A percentile compares a stretch with the other conserved stretches of the same genome.
Evolutionary conservation across 2,329 filamentous ascomycete genomes (phyloP).

Genomic region (Passalora sequoiae): DNA sequence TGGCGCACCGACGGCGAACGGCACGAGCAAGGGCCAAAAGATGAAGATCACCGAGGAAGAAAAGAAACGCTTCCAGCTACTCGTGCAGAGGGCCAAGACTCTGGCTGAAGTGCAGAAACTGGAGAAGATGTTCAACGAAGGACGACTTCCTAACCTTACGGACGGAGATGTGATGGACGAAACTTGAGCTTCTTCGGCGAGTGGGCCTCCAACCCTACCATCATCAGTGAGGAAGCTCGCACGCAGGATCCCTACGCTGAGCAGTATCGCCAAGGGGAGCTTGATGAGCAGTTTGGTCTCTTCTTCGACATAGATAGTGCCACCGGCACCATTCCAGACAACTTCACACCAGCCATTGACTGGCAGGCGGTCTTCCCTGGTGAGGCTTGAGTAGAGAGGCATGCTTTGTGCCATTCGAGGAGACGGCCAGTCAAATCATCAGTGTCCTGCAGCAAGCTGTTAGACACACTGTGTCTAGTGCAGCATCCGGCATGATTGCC

Average conservation of each 20-base stretch:
- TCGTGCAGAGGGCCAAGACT: constrained; percentile 84
- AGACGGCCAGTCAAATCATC: constrained; percentile 14
- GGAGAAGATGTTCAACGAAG: constrained; percentile 89
- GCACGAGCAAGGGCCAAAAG: constrained; percentile 36
- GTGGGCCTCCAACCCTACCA: neutral
- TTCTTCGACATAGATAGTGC: constrained; percentile 1
- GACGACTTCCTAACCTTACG: constrained; percentile 59
- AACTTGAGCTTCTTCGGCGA: constrained; percentile 23
- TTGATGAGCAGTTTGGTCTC: constrained; percentile 2
- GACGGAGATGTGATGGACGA: constrained; percentile 32
- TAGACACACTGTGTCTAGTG: constrained; percentile 11
- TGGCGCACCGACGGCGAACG: constrained; percentile 44
- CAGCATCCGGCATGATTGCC: constrained; percentile 17
- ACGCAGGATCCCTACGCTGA: neutral
- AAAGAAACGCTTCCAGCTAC: constrained; percentile 74
- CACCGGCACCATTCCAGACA: neutral
- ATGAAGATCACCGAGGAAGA: constrained; percentile 72
- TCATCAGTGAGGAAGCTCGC: neutral
- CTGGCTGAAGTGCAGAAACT: constrained; percentile 82
- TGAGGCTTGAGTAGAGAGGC: constrained; percentile 2
- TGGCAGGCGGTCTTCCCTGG: constrained; percentile 1
- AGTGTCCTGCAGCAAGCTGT: constrained; percentile 11
- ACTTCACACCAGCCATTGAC: constrained; percentile 1
- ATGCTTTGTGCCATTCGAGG: constrained; percentile 1
- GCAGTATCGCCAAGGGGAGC: constrained; percentile 5